Evolutionary conservation across 345 rosid species (phyloP).

Genomic region (Streptanthus diversifolius): DNA sequence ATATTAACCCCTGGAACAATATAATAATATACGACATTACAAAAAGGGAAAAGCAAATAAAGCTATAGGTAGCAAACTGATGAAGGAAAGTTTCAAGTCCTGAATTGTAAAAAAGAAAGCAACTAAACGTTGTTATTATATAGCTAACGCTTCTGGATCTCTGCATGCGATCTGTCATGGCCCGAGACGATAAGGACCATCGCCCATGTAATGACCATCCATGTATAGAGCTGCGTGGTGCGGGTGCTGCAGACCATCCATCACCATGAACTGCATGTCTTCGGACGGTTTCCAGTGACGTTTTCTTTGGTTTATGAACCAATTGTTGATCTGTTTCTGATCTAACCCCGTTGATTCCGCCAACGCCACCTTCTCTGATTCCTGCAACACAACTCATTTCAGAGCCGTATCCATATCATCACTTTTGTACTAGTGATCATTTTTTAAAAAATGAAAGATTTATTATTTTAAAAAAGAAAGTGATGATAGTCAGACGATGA

Average conservation of each 20-base stretch:
- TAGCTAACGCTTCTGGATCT: slow-evolving; percentile 15
- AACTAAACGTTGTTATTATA: slow-evolving; percentile 5
- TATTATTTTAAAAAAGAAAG: no score
- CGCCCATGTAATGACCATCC: slow-evolving; percentile 88
- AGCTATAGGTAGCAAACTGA: slow-evolving; percentile 11
- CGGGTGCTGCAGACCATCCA: slow-evolving; percentile 85
- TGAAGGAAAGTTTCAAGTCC: not conserved
- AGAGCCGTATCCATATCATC: not conserved
- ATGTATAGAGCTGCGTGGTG: slow-evolving; percentile 85
- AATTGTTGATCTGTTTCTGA: slow-evolving; percentile 97
- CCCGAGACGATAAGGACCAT: slow-evolving; percentile 91
- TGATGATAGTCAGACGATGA: not conserved
- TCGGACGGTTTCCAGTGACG: slow-evolving; percentile 99
- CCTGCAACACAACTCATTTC: slow-evolving; percentile 41
- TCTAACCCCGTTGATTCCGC: slow-evolving; percentile 97
- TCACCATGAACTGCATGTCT: slow-evolving; percentile 99
- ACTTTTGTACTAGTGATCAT: not conserved
- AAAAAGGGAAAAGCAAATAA: not conserved
- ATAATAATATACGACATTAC: slow-evolving; percentile 15
- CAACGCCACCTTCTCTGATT: slow-evolving; percentile 89
- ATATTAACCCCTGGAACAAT: not conserved
- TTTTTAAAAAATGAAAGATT: no score
- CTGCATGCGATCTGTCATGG: slow-evolving; percentile 42
- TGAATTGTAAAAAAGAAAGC: not conserved
- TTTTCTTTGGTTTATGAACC: slow-evolving; percentile 98